Percentiles rank a stretch among this genome's conserved stretches.
phyloP scores from a whole-genome alignment of 352 stramenopile species.

The Phytophthora pini region DNA sequence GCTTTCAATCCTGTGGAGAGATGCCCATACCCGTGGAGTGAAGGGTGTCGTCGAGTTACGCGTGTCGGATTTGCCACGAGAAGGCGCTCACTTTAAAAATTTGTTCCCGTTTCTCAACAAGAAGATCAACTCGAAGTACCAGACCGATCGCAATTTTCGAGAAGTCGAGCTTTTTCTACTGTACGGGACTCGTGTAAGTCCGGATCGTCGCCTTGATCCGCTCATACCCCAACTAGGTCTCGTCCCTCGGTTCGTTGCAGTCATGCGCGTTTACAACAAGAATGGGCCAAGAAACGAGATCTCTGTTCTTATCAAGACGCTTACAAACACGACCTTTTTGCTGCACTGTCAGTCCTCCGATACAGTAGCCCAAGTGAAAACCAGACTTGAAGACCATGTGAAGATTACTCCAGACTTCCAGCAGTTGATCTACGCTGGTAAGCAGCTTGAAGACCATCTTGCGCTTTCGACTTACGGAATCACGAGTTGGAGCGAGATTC shows the following conservation, averaged over 20 bases:
- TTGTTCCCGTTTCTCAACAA: slow-evolving; percentile 10
- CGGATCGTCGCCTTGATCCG: neutral
- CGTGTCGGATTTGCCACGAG: neutral
- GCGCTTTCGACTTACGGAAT: slow-evolving; percentile 17
- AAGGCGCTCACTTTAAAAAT: slow-evolving; percentile 5
- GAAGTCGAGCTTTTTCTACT: slow-evolving; percentile 3
- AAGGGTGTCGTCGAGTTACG: neutral
- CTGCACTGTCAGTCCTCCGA: slow-evolving; percentile 1
- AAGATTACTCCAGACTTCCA: slow-evolving; percentile 8
- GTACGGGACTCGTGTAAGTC: slow-evolving; percentile 4
- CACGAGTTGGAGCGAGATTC: neutral
- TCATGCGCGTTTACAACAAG: neutral
- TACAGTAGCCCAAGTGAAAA: slow-evolving; percentile 1
- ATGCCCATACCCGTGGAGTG: neutral
- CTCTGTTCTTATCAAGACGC: slow-evolving; percentile 6
- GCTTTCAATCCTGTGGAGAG: slow-evolving; percentile 11
- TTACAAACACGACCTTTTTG: neutral
- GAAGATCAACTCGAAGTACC: neutral
- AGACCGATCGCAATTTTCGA: neutral
- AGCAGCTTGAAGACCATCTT: slow-evolving; percentile 6
- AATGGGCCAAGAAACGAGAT: neutral
- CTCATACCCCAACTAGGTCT: slow-evolving; percentile 16
- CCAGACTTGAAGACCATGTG: slow-evolving; percentile 5
- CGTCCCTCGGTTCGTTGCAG: slow-evolving; percentile 12
- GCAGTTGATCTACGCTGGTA: slow-evolving; percentile 13